Evolutionary conservation across 192 early-diverging fungal species (phyloP), one percentile per base, ranked within the genome.

Genomic region (Backusella circina): DNA sequence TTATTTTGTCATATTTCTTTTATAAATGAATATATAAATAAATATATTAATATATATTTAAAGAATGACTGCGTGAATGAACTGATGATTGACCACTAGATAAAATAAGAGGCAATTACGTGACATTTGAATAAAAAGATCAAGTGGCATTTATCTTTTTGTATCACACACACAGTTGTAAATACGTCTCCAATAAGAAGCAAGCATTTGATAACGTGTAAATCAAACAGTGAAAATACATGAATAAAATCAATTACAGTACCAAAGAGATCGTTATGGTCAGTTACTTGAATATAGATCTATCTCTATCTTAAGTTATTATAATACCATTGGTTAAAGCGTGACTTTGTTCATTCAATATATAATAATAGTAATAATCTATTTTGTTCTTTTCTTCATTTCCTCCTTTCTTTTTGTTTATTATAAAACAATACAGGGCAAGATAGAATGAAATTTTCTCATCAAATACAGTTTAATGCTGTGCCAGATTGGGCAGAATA

Each of bases 391-490:
- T 67, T 37, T 67, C 33, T 67, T 67, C 21, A 2, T 35, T 67
- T 35, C 12, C 66, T 21, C 21, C n/a, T 68, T 33, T 68, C 67
- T 68, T 68, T 21, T 61, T 61, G 8, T 23, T 18, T 38, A 7
- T 13, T 68, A 68, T 12, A 10, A 28, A 28, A 28, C 23, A 26
- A 28, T 28, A 61, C 23, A 61, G 54, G 54, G 23, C 54, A 61
- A 61, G 26, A 61, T 61, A 61, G 54, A 61, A 94, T 95, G 93
- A 95, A 95, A 85, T 95, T 95, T 72, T 93, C 93, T 8, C 91
- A 91, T 80, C 88, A 89, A 18, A 89, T 96, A 33, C 90, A 93
- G 76, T 87, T 96, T 73, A 96, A 96, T 78, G 88, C 92, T 41
- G 90, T 91, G 57, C 90, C 90, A 51, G 90, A 91, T 77, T 91